Base-by-base conservation (phyloP, 2,329 filamentous ascomycete species). In the Parascedosporium putredinis region DNA sequence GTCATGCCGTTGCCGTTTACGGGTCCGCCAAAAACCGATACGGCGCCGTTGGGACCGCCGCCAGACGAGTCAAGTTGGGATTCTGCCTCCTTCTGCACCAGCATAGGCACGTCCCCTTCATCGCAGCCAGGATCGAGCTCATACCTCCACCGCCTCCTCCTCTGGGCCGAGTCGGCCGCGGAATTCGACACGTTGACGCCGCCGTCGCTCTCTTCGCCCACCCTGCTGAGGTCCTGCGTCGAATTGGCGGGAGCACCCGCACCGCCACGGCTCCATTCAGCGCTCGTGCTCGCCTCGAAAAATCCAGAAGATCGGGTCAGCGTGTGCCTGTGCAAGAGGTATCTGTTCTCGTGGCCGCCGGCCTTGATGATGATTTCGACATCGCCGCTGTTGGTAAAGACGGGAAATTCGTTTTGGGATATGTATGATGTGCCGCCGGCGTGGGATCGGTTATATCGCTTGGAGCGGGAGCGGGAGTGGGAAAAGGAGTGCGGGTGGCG, bases 251-350 rank as follows among this genome's bases (percentile, higher is more conserved):
- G n/a, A n/a, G n/a, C n/a, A n/a, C n/a, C n/a, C 27, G 27, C 46
- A 10, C 10, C 31, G 5, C 68, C 66, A 52, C 68, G 68, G 22
- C 82, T 81, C 87, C 88, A 94, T 62, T 90, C 83, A 51, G 84
- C 81, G 59, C 81, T 88, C 42, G 84, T 89, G 61, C 82, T 87
- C 22, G 86, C 85, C 65, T 95, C 88, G 63, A 97, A 97, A 71
- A 95, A 96, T 14, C 88, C 89, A 5, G 89, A 95, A 60, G 86
- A 95, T 66, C 94, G 86, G 27, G 86, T 83, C 56, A 97, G 71
- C 36, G 91, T 95, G 60, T 96, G 77, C 52, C 83, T 78, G 68
- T 97, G 91, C 51, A 97, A 75, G 44, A 96, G 74, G 63, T 96
- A 97, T 53, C 86, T 78, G 62, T 88, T 86, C 66, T 93, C 85